Evolutionary conservation across 129 eudicot genomes (phyloP).

Genomic region (Saposhnikovia divaricata): DNA sequence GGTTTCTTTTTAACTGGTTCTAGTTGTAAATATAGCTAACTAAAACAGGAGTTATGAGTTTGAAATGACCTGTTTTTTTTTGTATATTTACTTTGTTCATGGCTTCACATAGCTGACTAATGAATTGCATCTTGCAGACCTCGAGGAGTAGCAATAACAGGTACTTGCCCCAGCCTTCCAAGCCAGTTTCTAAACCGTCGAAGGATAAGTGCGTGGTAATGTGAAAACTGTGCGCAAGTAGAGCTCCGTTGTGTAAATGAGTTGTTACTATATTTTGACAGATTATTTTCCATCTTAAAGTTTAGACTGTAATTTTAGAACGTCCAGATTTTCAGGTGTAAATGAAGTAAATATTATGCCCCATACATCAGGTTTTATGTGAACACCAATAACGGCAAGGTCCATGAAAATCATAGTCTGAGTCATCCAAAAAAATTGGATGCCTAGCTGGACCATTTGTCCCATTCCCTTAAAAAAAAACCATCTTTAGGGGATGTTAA

Average conservation of each 20-base stretch:
- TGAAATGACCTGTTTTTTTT: neutral
- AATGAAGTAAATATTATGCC: constrained; percentile 9
- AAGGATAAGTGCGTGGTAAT: constrained; percentile 66
- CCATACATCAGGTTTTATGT: neutral
- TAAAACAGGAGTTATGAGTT: neutral
- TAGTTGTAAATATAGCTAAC: neutral
- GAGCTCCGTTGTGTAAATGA: constrained; percentile 34
- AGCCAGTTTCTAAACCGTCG: constrained; percentile 53
- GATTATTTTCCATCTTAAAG: neutral
- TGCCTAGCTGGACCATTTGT: neutral
- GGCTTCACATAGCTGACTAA: neutral
- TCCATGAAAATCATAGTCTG: neutral
- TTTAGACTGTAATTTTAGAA: constrained; percentile 4
- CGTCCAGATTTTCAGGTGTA: constrained; percentile 14
- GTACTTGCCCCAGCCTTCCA: constrained; percentile 37
- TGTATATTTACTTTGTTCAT: neutral
- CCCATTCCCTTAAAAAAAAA: neutral
- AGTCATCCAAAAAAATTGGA: neutral
- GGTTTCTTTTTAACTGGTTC: neutral
- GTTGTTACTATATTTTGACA: neutral
- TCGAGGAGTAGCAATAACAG: constrained; percentile 40
- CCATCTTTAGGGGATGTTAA: neutral
- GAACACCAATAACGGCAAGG: neutral
- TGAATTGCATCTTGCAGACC: constrained; percentile 31
- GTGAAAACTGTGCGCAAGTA: constrained; percentile 23